Evolutionary conservation across 2,329 filamentous ascomycete species (phyloP).

Genomic region (Pestalotiopsis sp.): DNA sequence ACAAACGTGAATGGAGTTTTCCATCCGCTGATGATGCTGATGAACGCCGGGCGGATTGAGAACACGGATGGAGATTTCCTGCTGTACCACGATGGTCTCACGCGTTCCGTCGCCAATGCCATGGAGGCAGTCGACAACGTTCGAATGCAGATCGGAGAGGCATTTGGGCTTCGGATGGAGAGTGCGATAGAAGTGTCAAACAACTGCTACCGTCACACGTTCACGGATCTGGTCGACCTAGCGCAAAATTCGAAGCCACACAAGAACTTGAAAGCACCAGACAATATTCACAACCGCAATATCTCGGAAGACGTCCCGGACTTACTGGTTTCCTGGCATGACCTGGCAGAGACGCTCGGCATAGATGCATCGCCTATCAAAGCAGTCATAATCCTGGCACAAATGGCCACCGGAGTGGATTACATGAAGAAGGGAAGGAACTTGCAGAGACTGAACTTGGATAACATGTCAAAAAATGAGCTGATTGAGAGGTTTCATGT

Average conservation of each 20-base stretch:
- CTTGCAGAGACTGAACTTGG: conserved; percentile 13
- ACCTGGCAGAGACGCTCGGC: conserved; percentile 21
- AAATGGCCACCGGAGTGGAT: conserved; percentile 20
- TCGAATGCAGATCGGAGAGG: conserved; percentile 23
- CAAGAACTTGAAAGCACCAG: conserved; percentile 22
- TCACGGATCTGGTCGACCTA: conserved; percentile 25
- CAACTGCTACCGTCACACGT: conserved; percentile 26
- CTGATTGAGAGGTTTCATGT: conserved; percentile 1
- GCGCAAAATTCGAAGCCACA: conserved; percentile 25
- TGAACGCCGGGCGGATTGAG: conserved; percentile 30
- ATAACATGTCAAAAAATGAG: conserved; percentile 13
- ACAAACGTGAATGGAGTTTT: conserved; percentile 30
- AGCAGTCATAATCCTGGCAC: conserved; percentile 21
- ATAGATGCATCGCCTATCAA: conserved; percentile 23
- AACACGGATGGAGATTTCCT: conserved; percentile 26
- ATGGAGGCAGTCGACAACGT: conserved; percentile 24
- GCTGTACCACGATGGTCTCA: conserved; percentile 23
- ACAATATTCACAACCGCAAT: conserved; percentile 21
- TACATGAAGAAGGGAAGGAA: conserved; percentile 20
- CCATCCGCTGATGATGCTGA: conserved; percentile 28
- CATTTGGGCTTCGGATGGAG: conserved; percentile 23
- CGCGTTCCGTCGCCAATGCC: conserved; percentile 20
- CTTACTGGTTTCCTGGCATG: conserved; percentile 23
- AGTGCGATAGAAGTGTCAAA: conserved; percentile 25
- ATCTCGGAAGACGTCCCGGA: conserved; percentile 26